Conservation (phyloP, 805 yeast genomes). For the Osmozyma mogii region DNA sequence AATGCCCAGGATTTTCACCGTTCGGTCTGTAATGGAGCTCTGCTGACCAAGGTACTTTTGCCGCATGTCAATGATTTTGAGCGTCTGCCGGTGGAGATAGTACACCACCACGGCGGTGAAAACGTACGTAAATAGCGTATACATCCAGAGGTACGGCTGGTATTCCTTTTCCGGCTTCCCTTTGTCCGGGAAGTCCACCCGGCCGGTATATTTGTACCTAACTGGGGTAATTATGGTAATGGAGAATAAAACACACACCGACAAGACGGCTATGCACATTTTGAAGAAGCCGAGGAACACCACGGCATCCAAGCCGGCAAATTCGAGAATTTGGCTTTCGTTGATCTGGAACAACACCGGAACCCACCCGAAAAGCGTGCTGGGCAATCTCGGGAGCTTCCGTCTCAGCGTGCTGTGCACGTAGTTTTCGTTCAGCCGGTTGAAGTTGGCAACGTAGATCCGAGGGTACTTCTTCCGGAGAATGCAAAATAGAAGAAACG, state of each 20-base stretch:
- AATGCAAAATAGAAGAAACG: slow-evolving; percentile 62
- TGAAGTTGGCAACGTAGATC: slow-evolving; percentile 73
- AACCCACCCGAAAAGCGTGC: slow-evolving; percentile 75
- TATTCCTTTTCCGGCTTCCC: slow-evolving; percentile 18
- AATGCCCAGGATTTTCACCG: slow-evolving; percentile 80
- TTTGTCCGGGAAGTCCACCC: slow-evolving; percentile 40
- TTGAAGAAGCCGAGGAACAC: slow-evolving; percentile 88
- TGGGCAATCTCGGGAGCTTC: slow-evolving; percentile 53
- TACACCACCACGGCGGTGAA: slow-evolving; percentile 65
- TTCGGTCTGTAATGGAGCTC: slow-evolving; percentile 84
- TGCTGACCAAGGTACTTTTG: slow-evolving; percentile 80
- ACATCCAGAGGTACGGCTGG: slow-evolving; percentile 69
- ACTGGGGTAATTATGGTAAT: slow-evolving; percentile 75
- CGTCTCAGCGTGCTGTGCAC: slow-evolving; percentile 36
- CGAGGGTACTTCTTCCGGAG: slow-evolving; percentile 70
- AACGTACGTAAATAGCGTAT: slow-evolving; percentile 77
- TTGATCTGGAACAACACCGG: slow-evolving; percentile 52
- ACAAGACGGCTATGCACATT: slow-evolving; percentile 68
- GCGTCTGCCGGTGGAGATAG: slow-evolving; percentile 61
- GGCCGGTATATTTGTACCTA: slow-evolving; percentile 75
- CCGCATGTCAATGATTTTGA: slow-evolving; percentile 65
- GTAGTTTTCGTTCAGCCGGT: slow-evolving; percentile 36
- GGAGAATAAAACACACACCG: slow-evolving; percentile 62
- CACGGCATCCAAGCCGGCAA: slow-evolving; percentile 91
- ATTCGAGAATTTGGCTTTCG: slow-evolving; percentile 74